phyloP scores from a whole-genome alignment of 352 stramenopile species.

The Plasmopara muralis region DNA sequence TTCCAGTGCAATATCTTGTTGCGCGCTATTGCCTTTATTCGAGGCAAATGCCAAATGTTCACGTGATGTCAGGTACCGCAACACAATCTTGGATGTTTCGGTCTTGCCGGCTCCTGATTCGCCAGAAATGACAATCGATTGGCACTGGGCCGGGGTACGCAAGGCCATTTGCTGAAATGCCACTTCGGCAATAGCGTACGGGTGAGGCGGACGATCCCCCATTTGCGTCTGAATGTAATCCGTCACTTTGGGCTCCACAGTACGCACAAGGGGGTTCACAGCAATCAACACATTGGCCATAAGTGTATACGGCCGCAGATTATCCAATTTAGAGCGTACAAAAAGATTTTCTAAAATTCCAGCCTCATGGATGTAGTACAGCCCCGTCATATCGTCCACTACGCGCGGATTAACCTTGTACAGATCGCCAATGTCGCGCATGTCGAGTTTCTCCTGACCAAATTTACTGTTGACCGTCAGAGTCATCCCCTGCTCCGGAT shows the following conservation, averaged over 20 bases:
- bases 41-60: slow-evolving; percentile 56
- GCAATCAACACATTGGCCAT: slow-evolving; percentile 87
- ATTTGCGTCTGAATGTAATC: slow-evolving; percentile 88
- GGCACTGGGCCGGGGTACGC: slow-evolving; percentile 68
- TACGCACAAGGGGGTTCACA: slow-evolving; percentile 77
- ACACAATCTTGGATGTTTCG: slow-evolving; percentile 86
- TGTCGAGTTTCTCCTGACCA: slow-evolving; percentile 65
- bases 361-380: slow-evolving; percentile 88
- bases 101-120: slow-evolving; percentile 85
- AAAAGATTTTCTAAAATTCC: slow-evolving; percentile 79
- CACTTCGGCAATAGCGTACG: slow-evolving; percentile 81
- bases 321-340: slow-evolving; percentile 62
- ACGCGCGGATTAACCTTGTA: slow-evolving; percentile 84
- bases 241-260: slow-evolving; percentile 76
- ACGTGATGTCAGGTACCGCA: slow-evolving; percentile 79
- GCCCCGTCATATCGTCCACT: slow-evolving; percentile 81
- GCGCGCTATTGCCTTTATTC: slow-evolving; percentile 23
- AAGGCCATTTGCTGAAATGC: slow-evolving; percentile 87
- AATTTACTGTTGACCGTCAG: slow-evolving; percentile 64
- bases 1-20: slow-evolving; percentile 65
- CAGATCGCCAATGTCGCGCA: slow-evolving; percentile 78
- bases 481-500: slow-evolving; percentile 58
- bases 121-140: slow-evolving; percentile 85
- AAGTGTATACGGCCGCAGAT: slow-evolving; percentile 79
- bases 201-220: slow-evolving; percentile 73